A percentile compares a stretch with the other conserved stretches of the same genome.
Evolutionary conservation across 2,329 filamentous ascomycete species (phyloP).

Genomic region (Escovopsis sp.): DNA sequence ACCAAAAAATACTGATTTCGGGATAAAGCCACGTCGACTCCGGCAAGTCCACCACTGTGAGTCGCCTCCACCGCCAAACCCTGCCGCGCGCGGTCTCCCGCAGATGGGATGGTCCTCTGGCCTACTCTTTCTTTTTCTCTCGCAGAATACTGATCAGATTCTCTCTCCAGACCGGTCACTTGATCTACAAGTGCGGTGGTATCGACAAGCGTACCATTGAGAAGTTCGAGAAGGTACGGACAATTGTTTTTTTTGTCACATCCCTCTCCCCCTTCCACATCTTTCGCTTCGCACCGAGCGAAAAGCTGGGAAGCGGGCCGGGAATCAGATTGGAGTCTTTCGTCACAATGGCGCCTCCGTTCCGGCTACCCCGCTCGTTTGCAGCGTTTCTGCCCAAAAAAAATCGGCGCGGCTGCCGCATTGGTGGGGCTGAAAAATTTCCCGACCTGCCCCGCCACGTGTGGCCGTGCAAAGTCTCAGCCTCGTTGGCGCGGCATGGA

Average conservation of each 20-base stretch:
- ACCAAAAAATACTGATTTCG: constrained; percentile 14
- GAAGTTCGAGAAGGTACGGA: constrained; percentile 98
- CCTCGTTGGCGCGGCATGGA: neutral
- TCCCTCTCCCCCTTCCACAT: neutral
- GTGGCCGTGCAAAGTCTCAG: neutral
- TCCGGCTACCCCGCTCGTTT: constrained; percentile 4
- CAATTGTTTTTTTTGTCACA: constrained; percentile 5
- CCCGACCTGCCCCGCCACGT: neutral
- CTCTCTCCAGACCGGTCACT: constrained; percentile 50
- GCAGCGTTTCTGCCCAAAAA: neutral
- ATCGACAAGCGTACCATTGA: constrained; percentile 99
- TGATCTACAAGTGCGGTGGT: constrained; percentile 99
- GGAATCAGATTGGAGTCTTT: neutral
- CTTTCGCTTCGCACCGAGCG: neutral
- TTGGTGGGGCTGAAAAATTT: neutral
- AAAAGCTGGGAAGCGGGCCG: neutral
- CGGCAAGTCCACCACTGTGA: constrained; percentile 97
- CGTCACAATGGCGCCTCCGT: constrained; percentile 2
- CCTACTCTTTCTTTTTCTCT: constrained; percentile 1
- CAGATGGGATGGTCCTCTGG: constrained; percentile 2
- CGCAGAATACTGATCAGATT: constrained; percentile 12
- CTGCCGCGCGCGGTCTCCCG: constrained; percentile 4
- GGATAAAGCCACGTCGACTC: constrained; percentile 78
- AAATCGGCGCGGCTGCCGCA: constrained; percentile 1
- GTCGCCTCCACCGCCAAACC: constrained; percentile 16